A percentile compares a stretch with the other conserved stretches of the same genome.
phyloP scores from a whole-genome alignment of 2,329 filamentous ascomycete genomes.

The Alternaria sp. region DNA sequence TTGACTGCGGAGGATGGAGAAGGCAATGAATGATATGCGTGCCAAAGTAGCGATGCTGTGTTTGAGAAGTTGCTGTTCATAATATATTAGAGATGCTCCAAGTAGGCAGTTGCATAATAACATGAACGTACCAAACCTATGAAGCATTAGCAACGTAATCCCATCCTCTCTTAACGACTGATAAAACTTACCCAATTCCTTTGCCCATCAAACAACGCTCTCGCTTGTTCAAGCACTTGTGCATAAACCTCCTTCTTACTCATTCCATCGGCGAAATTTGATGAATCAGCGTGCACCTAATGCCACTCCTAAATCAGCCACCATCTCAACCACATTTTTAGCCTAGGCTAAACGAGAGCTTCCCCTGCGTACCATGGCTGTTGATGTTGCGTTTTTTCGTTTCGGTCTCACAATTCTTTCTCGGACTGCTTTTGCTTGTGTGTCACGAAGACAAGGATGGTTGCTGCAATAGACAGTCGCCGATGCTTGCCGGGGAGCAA shows the following conservation, averaged over 20 bases:
- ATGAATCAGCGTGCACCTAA: conserved; percentile 79
- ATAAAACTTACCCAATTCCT: conserved; percentile 74
- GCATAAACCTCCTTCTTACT: conserved; percentile 77
- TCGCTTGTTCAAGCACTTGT: conserved; percentile 75
- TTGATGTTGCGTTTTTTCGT: not conserved
- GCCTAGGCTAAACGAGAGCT: not conserved
- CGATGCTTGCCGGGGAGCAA: conserved; percentile 11
- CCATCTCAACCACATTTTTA: not conserved
- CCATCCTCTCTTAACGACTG: not conserved
- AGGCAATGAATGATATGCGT: conserved; percentile 77
- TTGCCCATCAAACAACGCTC: conserved; percentile 74
- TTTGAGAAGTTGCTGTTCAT: conserved; percentile 71
- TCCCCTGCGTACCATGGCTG: conserved; percentile 5
- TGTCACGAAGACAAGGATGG: not conserved
- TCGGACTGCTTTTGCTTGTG: not conserved
- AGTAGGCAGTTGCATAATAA: not conserved
- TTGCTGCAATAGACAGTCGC: not conserved
- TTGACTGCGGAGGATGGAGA: conserved; percentile 73
- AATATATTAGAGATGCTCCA: not conserved
- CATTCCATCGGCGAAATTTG: conserved; percentile 72
- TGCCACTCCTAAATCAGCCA: not conserved
- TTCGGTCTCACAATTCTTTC: not conserved
- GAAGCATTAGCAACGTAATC: not conserved
- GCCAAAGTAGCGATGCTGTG: conserved; percentile 77
- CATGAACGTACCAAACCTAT: conserved; percentile 11